A percentile compares a stretch with the other conserved stretches of the same genome.
phyloP scores from a whole-genome alignment of 2,329 filamentous ascomycete species.

The Colletotrichum godetiae region DNA sequence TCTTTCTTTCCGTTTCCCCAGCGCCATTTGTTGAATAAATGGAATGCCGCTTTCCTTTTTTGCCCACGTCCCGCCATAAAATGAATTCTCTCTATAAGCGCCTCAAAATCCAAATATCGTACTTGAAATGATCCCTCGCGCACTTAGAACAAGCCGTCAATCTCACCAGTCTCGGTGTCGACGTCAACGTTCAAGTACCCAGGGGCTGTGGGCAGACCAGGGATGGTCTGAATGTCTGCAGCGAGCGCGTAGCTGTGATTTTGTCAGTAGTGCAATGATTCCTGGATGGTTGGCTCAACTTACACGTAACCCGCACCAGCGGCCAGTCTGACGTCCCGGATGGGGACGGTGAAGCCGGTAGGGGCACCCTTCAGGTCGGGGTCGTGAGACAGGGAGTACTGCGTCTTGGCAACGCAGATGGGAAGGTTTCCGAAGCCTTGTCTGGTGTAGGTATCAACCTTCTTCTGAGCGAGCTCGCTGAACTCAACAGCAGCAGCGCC shows the following conservation, averaged over 20 bases:
- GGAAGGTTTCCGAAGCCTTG: constrained; percentile 94
- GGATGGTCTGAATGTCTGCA: constrained; percentile 98
- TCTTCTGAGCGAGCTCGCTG: constrained; percentile 92
- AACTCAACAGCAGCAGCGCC: constrained; percentile 91
- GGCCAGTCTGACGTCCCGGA: constrained; percentile 92
- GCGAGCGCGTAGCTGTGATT: constrained; percentile 82
- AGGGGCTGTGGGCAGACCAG: constrained; percentile 92
- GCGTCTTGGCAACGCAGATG: constrained; percentile 97
- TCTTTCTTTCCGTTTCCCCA: constrained; percentile 30
- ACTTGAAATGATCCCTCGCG: neutral
- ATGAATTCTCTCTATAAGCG: constrained; percentile 1
- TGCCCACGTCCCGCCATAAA: constrained; percentile 3
- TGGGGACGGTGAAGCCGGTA: constrained; percentile 92
- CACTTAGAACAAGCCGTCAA: constrained; percentile 86
- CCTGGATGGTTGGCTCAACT: constrained; percentile 48
- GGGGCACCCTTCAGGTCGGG: constrained; percentile 94
- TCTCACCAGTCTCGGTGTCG: constrained; percentile 84
- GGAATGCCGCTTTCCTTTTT: constrained; percentile 23
- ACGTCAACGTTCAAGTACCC: constrained; percentile 96
- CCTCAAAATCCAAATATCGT: neutral
- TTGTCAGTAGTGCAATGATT: constrained; percentile 49
- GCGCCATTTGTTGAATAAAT: constrained; percentile 40
- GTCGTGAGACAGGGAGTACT: constrained; percentile 96
- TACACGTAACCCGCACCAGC: constrained; percentile 93
- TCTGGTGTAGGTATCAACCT: constrained; percentile 93